A percentile compares a stretch with the other conserved stretches of the same genome.
phyloP scores from a whole-genome alignment of 352 stramenopile species.

The Phytophthora tentaculata region DNA sequence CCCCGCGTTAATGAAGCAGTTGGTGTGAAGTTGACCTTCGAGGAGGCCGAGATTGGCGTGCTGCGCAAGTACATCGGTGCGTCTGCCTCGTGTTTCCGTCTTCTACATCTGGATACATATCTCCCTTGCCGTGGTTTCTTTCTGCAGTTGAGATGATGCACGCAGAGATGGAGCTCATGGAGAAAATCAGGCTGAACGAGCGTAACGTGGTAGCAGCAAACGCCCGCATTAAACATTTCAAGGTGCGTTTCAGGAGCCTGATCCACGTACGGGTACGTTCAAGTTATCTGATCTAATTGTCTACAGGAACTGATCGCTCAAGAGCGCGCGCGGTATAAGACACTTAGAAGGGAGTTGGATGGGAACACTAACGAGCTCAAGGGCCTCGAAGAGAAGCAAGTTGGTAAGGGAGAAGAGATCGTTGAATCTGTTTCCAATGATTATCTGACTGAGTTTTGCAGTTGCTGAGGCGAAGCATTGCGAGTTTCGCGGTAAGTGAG shows the following conservation, averaged over 20 bases:
- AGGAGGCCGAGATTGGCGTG: constrained; percentile 59
- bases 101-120: neutral
- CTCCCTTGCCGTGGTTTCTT: neutral
- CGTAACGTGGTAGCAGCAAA: constrained; percentile 52
- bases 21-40: constrained; percentile 4
- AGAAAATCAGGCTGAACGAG: constrained; percentile 74
- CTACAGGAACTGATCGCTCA: constrained; percentile 48
- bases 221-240: constrained; percentile 54
- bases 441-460: constrained; percentile 21
- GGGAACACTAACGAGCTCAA: constrained; percentile 41
- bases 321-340: constrained; percentile 50
- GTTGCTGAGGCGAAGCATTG: constrained; percentile 52
- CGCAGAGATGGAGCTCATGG: constrained; percentile 72
- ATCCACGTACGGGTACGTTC: neutral
- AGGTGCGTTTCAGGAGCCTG: constrained; percentile 35
- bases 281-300: constrained; percentile 1
- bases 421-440: neutral
- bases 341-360: constrained; percentile 34
- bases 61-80: constrained; percentile 74
- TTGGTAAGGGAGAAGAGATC: constrained; percentile 28
- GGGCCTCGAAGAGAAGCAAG: constrained; percentile 51
- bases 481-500: constrained; percentile 43
- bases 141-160: constrained; percentile 82
- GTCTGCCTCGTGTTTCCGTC: constrained; percentile 5
- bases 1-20: neutral